Conservation (phyloP, 2,329 filamentous ascomycete genomes). For the Fusarium oligoseptatum region DNA sequence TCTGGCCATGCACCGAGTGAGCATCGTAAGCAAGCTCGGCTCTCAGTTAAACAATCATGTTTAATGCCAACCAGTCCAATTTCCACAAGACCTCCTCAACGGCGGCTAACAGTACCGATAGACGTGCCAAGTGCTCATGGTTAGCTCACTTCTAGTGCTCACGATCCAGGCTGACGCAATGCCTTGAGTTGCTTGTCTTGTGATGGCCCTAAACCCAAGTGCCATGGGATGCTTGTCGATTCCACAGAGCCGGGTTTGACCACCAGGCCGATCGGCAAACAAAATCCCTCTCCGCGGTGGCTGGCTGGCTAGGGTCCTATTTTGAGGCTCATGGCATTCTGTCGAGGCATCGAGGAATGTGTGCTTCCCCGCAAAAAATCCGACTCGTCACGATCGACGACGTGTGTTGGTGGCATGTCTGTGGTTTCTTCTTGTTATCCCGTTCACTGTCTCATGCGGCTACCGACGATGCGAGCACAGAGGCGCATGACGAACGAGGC, state of each 20-base stretch:
- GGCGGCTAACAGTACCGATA: conserved; percentile 32
- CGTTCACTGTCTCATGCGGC: conserved; percentile 30
- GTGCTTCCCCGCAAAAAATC: conserved; percentile 29
- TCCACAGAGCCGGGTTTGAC: conserved; percentile 23
- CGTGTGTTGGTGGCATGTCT: conserved; percentile 10
- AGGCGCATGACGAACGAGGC: conserved; percentile 39
- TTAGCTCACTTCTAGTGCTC: conserved; percentile 32
- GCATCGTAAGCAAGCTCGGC: conserved; percentile 4
- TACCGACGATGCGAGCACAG: conserved; percentile 30
- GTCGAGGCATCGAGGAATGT: conserved; percentile 18
- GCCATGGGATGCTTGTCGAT: conserved; percentile 38
- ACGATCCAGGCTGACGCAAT: conserved; percentile 45
- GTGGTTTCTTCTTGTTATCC: conserved; percentile 3
- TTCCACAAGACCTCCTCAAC: conserved; percentile 39
- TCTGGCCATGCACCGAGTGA: conserved; percentile 2
- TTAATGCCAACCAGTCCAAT: conserved; percentile 23
- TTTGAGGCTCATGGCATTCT: conserved; percentile 33
- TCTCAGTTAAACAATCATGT: neutral
- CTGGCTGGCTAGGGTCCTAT: conserved; percentile 30
- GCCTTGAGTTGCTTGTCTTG: conserved; percentile 39
- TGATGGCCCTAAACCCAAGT: conserved; percentile 42
- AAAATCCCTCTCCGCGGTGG: conserved; percentile 23
- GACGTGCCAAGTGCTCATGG: conserved; percentile 36
- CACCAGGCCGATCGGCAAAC: conserved; percentile 21
- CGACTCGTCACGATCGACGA: conserved; percentile 24